Evolutionary conservation across 495 filamentous ascomycete species (phyloP), one percentile per base, ranked within the genome.

Genomic region (Penicillium desertorum): DNA sequence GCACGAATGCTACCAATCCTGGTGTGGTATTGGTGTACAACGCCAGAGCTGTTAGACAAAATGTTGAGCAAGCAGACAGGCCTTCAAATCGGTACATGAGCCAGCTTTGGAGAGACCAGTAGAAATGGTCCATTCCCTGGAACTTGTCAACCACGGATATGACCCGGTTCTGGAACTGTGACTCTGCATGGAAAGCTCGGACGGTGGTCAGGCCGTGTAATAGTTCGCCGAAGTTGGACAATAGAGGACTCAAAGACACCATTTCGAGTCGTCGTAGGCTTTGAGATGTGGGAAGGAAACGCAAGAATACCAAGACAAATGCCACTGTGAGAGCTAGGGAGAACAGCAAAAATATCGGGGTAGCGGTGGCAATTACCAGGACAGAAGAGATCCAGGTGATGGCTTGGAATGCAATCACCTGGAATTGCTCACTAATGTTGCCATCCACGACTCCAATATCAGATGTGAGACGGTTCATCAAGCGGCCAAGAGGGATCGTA

Each of bases 71-170:
- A 0, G 85, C 87, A 2, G 88, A 89, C 12, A 93, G 70, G 41
- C 76, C 65, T 65, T 90, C 88, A 60, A 90, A 93, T 30, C 90
- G 87, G 62, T 85, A 90, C 64, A 83, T 84, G 8, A 95, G 77
- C 90, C 90, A 95, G 25, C 83, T 81, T 62, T 93, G 89, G 7
- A 93, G 76, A 46, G 82, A 87, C 90, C 90, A 95, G 73, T 92
- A 95, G 72, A 95, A 91, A 69, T 95, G 90, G 64, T 95, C 90
- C 87, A 92, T 92, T 60, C 89, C 91, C 69, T 93, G 90, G 69
- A 95, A 95, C 3, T 81, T 81, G 69, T 95, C 90, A 0, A 88
- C 88, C 19, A 88, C 88, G 4, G 77, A 76, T 42, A 95, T 88
- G 55, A 91, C 86, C 22, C 85, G 79, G 52, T 81, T 78, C 62